A percentile compares a stretch with the other conserved stretches of the same genome.
phyloP scores from a whole-genome alignment of 23 red algal genomes.

The Porphyridium purpureum region DNA sequence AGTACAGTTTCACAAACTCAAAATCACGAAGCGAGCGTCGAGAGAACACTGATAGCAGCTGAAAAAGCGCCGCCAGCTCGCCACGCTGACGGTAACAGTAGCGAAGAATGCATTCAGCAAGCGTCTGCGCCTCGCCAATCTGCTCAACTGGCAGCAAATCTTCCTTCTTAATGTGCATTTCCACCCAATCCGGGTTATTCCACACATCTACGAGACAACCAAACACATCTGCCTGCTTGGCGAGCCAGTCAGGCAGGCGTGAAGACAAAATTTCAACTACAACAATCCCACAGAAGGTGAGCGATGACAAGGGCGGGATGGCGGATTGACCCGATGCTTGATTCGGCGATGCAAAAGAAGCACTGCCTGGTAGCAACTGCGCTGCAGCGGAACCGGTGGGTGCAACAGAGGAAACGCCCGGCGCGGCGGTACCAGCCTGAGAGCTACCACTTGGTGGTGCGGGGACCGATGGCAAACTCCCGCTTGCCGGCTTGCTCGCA shows the following conservation, averaged over 20 bases:
- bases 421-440: too few species aligned
- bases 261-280: slow-evolving; percentile 38
- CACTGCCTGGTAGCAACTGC: too few species aligned
- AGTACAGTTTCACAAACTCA: slow-evolving; percentile 58
- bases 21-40: slow-evolving; percentile 64
- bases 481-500: too few species aligned
- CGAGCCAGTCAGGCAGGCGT: slow-evolving; percentile 35
- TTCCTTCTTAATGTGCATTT: slow-evolving; percentile 36
- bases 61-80: slow-evolving; percentile 55
- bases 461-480: too few species aligned
- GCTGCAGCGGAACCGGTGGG: too few species aligned
- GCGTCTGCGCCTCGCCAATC: slow-evolving; percentile 7
- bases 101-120: slow-evolving; percentile 43
- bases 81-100: slow-evolving; percentile 25
- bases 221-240: slow-evolving; percentile 21
- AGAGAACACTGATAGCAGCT: slow-evolving; percentile 74
- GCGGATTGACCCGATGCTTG: too few species aligned
- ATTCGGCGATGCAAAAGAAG: too few species aligned
- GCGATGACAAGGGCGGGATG: background rate
- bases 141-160: slow-evolving; percentile 33
- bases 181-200: slow-evolving; percentile 27
- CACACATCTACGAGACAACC: slow-evolving; percentile 27
- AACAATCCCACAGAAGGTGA: slow-evolving; percentile 22
- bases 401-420: too few species aligned
- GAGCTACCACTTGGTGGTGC: too few species aligned